Conservation (phyloP, 1,139 yeast genomes). For the Yamadazyma spencermartinsiae region DNA sequence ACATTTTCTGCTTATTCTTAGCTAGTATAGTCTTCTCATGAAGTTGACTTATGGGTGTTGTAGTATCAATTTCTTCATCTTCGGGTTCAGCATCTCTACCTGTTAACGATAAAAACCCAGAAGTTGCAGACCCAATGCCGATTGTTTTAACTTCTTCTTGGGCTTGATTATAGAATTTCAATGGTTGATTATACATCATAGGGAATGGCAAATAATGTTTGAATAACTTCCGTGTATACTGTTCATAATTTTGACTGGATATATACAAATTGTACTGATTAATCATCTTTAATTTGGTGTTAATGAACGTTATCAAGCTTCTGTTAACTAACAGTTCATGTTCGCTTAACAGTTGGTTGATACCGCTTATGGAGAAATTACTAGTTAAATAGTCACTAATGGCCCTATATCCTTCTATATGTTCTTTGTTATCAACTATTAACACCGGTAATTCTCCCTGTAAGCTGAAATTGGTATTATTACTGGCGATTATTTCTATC, state of each 20-base stretch:
- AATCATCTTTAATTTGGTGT: conserved; percentile 43
- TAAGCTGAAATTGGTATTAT: conserved; percentile 58
- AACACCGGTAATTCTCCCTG: conserved; percentile 60
- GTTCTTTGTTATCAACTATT: conserved; percentile 23
- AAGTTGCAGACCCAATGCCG: conserved; percentile 36
- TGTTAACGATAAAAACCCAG: conserved; percentile 1
- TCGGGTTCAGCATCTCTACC: conserved; percentile 16
- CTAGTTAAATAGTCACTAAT: conserved; percentile 35
- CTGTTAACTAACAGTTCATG: conserved; percentile 23
- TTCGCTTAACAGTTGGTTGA: not conserved
- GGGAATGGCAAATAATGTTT: conserved; percentile 70
- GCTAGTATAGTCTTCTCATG: conserved; percentile 51
- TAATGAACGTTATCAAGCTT: conserved; percentile 31
- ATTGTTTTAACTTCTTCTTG: conserved; percentile 38
- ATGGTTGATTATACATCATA: conserved; percentile 79
- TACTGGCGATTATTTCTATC: conserved; percentile 48
- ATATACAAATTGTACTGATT: conserved; percentile 65
- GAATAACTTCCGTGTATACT: conserved; percentile 62
- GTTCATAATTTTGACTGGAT: conserved; percentile 62
- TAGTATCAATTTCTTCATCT: conserved; percentile 20
- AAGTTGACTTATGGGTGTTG: conserved; percentile 49
- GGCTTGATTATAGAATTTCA: conserved; percentile 53
- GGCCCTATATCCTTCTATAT: conserved; percentile 48
- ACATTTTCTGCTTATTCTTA: conserved; percentile 41
- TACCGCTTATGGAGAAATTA: conserved; percentile 23